Percentiles rank a stretch among this genome's conserved stretches.
phyloP scores from a whole-genome alignment of 2,329 filamentous ascomycete genomes.

The Botrytis paeoniae region DNA sequence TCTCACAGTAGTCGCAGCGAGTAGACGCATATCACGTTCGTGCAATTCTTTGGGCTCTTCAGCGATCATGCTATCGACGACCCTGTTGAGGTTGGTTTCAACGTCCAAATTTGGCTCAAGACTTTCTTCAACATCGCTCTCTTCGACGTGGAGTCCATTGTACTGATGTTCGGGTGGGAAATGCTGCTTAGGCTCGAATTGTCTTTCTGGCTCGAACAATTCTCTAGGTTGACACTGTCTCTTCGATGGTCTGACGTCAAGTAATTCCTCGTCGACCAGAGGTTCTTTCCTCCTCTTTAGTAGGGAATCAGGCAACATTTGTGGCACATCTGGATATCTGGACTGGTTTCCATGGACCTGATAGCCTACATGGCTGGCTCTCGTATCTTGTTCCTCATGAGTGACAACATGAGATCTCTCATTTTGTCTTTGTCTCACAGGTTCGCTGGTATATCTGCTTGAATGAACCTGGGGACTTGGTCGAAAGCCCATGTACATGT shows the following conservation, averaged over 20 bases:
- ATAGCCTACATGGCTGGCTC: too few species aligned
- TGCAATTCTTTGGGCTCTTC: not conserved
- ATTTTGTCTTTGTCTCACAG: not conserved
- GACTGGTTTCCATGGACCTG: too few species aligned
- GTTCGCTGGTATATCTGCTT: too few species aligned
- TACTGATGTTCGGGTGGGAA: not conserved
- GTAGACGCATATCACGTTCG: too few species aligned
- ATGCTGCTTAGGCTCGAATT: not conserved
- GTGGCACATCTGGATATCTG: not conserved
- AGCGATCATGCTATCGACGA: not conserved
- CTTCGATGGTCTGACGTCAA: not conserved
- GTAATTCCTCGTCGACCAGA: not conserved
- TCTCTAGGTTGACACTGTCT: not conserved
- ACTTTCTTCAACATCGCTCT: not conserved
- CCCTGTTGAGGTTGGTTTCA: too few species aligned
- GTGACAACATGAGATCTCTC: not conserved
- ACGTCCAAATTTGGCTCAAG: too few species aligned
- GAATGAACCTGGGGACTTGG: not conserved
- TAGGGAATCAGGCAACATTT: not conserved
- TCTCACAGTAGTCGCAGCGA: fast-evolving
- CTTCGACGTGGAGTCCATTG: not conserved
- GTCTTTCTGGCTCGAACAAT: not conserved
- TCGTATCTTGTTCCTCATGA: not conserved
- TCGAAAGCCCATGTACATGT: not conserved
- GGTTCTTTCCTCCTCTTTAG: not conserved